Conservation (phyloP, 2,329 filamentous ascomycete species). For the Ophiosphaerella narmari region DNA sequence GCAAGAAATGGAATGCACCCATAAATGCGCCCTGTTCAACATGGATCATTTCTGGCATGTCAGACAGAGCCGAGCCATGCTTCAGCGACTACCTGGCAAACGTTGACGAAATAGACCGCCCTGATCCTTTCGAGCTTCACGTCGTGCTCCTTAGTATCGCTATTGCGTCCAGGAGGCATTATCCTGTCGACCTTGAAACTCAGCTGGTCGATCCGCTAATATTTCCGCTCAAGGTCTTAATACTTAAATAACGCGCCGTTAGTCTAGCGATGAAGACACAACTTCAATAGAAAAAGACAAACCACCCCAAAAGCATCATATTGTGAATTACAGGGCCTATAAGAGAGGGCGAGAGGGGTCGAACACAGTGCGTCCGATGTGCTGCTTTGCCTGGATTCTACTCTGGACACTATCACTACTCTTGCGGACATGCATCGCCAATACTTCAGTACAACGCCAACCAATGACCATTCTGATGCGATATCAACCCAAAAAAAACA, state of each 20-base stretch:
- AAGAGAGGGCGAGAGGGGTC: conserved; percentile 24
- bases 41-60: conserved; percentile 12
- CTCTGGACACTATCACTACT: conserved; percentile 19
- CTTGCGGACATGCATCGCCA: conserved; percentile 20
- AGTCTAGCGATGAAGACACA: conserved; percentile 21
- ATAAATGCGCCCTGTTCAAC: conserved; percentile 3
- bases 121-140: conserved; percentile 32
- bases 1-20: neutral
- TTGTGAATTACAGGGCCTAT: conserved; percentile 21
- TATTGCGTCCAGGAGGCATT: conserved; percentile 23
- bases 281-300: conserved; percentile 10
- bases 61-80: conserved; percentile 7
- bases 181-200: conserved; percentile 4
- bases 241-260: neutral
- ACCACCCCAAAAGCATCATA: conserved; percentile 6
- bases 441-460: neutral
- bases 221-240: too few species aligned
- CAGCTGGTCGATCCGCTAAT: neutral
- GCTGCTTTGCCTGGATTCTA: conserved; percentile 24
- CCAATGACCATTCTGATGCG: too few species aligned
- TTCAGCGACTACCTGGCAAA: conserved; percentile 6
- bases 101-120: neutral
- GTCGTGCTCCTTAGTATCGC: conserved; percentile 23
- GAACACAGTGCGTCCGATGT: conserved; percentile 23
- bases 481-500: too few species aligned